Evolutionary conservation across 768 basidiomycete species (phyloP).

Genomic region (Russula vinacea): DNA sequence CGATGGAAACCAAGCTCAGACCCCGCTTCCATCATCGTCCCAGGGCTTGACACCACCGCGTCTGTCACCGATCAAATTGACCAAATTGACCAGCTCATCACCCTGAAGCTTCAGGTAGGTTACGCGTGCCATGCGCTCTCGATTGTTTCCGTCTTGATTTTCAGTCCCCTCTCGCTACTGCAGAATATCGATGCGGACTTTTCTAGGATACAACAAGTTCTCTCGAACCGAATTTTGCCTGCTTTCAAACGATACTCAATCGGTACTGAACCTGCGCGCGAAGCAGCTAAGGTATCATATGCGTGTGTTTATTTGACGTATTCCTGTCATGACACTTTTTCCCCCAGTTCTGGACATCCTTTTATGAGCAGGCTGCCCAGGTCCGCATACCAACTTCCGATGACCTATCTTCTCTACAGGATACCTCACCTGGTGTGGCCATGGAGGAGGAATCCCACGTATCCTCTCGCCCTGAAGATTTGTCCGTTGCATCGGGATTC

Average conservation of each 20-base stretch:
- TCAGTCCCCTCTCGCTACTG: background rate
- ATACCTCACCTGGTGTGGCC: constrained; percentile 29
- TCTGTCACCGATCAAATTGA: constrained; percentile 81
- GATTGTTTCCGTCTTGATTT: background rate
- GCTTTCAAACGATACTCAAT: constrained; percentile 88
- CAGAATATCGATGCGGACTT: constrained; percentile 94
- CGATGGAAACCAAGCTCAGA: constrained; percentile 67
- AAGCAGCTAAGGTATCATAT: constrained; percentile 74
- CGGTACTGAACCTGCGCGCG: constrained; percentile 81
- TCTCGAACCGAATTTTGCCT: constrained; percentile 78
- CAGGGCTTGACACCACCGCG: constrained; percentile 68
- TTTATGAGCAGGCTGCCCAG: constrained; percentile 92
- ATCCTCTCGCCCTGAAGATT: constrained; percentile 16
- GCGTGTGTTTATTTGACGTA: background rate
- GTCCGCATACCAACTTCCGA: constrained; percentile 75
- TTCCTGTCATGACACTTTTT: background rate
- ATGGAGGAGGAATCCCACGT: background rate
- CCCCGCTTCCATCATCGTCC: constrained; percentile 60
- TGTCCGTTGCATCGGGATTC: constrained; percentile 27
- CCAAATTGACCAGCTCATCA: constrained; percentile 93
- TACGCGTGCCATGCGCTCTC: constrained; percentile 17
- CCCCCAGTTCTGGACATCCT: constrained; percentile 88
- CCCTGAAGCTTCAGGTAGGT: constrained; percentile 81
- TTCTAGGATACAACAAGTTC: constrained; percentile 79
- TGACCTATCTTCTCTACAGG: constrained; percentile 45